Base-by-base conservation (phyloP, 2,329 filamentous ascomycete genomes). In the Orbilia javanica region DNA sequence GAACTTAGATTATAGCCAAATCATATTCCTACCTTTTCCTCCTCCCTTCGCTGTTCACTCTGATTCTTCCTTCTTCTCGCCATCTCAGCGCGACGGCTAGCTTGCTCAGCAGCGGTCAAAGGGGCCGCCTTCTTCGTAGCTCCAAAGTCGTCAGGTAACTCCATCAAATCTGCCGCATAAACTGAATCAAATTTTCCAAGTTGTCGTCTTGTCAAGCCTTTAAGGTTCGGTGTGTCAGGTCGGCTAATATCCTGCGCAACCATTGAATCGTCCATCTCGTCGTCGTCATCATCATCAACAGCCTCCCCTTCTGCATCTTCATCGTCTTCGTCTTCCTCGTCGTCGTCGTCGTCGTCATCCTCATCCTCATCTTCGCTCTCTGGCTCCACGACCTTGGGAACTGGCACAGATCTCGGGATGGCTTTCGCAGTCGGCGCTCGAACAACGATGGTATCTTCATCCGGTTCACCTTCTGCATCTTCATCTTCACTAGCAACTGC, bases 41-140 rank as follows among this genome's bases (percentile, higher is more conserved):
- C 91, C 82, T 93, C 91, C 69, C 92, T 91, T n/a, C 91, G 88
- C 85, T 92, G 92, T 84, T 93, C 91, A 73, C 89, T 91, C 34
- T 93, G 85, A 80, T 93, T 92, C 85, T 93, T 93, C 77, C 91
- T 86, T 66, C 91, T 87, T 70, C 91, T 86, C 7, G 91, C 91
- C 90, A 93, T 93, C 83, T 93, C 91, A 6, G 90, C 89, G 69
- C 91, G 86, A 60, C 91, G 88, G 88, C 92, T 92, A 55, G 89
- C 89, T 82, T 91, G 89, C 82, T 93, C 91, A 82, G 92, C 91
- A 0, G 90, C 90, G 0, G 91, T 92, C 60, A 93, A 84, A 86
- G 64, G 67, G 1, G 60, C 64, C 18, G 68, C 53, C 29, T 73
- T 79, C 62, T 71, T 74, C 13, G 65, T 78, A 22, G 62, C 81